Conservation (phyloP, 73 alveolate genomes). For the Paramecium sexaurelia region DNA sequence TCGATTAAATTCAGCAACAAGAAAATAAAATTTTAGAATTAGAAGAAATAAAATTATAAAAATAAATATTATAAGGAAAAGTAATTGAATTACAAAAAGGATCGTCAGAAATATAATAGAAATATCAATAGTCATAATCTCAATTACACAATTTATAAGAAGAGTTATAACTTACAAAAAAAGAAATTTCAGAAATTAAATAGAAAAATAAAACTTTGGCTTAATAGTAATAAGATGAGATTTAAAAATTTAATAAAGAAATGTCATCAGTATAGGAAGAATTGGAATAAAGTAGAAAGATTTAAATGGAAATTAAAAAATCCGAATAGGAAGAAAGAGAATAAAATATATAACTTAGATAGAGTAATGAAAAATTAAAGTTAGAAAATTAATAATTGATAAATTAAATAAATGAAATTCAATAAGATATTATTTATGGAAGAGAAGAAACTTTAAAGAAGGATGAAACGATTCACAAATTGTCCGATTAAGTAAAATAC, state of each 20-base stretch:
- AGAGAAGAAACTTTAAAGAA: neutral
- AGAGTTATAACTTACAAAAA: neutral
- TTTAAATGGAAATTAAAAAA: neutral
- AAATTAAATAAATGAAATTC: neutral
- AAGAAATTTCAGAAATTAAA: neutral
- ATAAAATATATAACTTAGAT: neutral
- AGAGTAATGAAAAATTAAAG: neutral
- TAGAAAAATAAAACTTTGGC: neutral
- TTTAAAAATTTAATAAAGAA: neutral
- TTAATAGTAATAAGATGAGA: neutral
- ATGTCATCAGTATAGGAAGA: neutral
- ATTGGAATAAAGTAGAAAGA: neutral
- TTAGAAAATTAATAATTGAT: neutral
- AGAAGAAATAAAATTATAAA: neutral
- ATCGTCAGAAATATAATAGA: neutral
- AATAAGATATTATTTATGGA: neutral
- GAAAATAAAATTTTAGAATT: neutral
- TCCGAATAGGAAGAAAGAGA: neutral
- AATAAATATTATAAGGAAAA: neutral
- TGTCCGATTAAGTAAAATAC: neutral
- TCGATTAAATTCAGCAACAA: neutral
- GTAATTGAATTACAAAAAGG: neutral
- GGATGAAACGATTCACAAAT: neutral
- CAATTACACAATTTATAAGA: neutral
- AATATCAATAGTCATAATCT: neutral